Percentiles rank a stretch among this genome's conserved stretches.
phyloP scores from a whole-genome alignment of 768 basidiomycete genomes.

The Suillus subluteus region DNA sequence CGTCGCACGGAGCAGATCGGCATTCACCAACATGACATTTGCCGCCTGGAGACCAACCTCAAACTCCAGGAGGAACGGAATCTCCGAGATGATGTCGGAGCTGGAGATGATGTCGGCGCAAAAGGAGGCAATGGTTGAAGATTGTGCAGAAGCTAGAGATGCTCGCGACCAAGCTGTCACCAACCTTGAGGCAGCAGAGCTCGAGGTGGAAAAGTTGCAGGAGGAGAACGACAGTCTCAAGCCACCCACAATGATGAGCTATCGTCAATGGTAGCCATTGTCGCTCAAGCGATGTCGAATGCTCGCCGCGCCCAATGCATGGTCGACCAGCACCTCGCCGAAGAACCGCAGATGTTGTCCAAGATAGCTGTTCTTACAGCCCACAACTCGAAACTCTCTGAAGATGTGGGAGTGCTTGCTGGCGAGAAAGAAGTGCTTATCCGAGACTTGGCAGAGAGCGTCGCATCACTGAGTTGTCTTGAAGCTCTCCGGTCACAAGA shows the following conservation, averaged over 20 bases:
- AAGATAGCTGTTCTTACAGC: constrained; percentile 21
- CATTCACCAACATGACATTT: constrained; percentile 79
- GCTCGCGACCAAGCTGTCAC: constrained; percentile 66
- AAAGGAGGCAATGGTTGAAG: constrained; percentile 83
- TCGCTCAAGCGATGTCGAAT: constrained; percentile 40
- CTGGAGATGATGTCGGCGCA: constrained; percentile 66
- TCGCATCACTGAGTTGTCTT: constrained; percentile 15
- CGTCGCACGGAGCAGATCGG: constrained; percentile 76
- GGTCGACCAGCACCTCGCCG: constrained; percentile 7
- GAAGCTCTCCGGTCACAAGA: constrained; percentile 15
- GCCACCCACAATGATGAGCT: constrained; percentile 39
- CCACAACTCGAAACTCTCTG: constrained; percentile 20
- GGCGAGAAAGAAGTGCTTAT: constrained; percentile 2
- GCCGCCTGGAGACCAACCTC: constrained; percentile 74
- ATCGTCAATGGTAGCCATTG: constrained; percentile 40
- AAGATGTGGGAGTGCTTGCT: constrained; percentile 21
- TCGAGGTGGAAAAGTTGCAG: constrained; percentile 55
- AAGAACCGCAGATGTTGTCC: constrained; percentile 4
- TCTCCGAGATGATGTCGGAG: constrained; percentile 70
- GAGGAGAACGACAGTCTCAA: constrained; percentile 23
- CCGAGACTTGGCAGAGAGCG: background rate
- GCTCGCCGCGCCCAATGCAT: constrained; percentile 28
- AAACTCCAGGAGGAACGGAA: constrained; percentile 74
- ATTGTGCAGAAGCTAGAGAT: constrained; percentile 78
- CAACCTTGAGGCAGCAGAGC: constrained; percentile 63